Conservation (phyloP, 305 asterid species). For the Caryopteris hybrid region DNA sequence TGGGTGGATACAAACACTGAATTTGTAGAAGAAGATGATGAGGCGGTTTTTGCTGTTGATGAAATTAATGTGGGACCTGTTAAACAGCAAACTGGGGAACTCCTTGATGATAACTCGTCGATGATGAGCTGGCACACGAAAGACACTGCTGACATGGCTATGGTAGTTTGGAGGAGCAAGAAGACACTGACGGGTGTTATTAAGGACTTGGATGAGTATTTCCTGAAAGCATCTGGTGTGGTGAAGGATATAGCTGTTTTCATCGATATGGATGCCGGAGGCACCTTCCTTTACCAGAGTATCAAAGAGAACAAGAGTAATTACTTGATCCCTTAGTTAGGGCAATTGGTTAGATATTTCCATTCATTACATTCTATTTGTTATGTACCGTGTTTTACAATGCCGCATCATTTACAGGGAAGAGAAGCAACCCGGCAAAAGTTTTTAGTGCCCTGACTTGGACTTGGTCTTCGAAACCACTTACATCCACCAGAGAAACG, state of each 20-base stretch:
- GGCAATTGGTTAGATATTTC: background rate
- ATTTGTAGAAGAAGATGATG: slow-evolving; percentile 49
- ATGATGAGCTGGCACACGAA: slow-evolving; percentile 49
- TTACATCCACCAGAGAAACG: slow-evolving; percentile 37
- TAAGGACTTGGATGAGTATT: slow-evolving; percentile 70
- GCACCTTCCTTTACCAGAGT: slow-evolving; percentile 40
- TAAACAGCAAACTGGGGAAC: slow-evolving; percentile 29
- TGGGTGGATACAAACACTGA: slow-evolving; percentile 67
- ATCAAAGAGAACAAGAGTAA: slow-evolving; percentile 57
- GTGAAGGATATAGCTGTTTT: slow-evolving; percentile 68
- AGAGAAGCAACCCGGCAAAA: slow-evolving; percentile 61
- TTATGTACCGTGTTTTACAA: background rate
- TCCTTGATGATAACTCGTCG: slow-evolving; percentile 50
- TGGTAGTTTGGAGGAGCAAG: slow-evolving; percentile 60
- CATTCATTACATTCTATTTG: background rate
- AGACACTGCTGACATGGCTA: slow-evolving; percentile 55
- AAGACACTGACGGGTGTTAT: slow-evolving; percentile 48
- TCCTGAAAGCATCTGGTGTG: slow-evolving; percentile 61
- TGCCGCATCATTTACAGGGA: slow-evolving; percentile 39
- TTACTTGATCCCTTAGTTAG: slow-evolving; percentile 18
- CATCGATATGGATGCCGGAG: slow-evolving; percentile 54
- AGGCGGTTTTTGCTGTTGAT: slow-evolving; percentile 13
- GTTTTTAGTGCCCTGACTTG: slow-evolving; percentile 69
- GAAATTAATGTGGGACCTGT: slow-evolving; percentile 18
- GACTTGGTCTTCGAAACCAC: slow-evolving; percentile 69